Evolutionary conservation across 495 filamentous ascomycete species (phyloP).

Genomic region (Hypoxylon crocopeplum): DNA sequence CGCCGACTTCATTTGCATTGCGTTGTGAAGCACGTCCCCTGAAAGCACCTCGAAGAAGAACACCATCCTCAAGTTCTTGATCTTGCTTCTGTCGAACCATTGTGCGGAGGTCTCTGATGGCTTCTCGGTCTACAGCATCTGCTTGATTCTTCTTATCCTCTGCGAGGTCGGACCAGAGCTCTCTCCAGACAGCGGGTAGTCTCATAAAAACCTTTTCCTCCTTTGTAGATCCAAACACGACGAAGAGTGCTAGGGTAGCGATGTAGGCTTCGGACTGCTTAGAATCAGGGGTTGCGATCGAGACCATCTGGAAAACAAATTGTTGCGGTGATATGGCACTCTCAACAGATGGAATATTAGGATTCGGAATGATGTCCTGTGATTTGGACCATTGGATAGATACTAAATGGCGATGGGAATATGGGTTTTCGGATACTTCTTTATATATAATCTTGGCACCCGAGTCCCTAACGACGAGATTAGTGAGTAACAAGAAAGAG

Average conservation of each 20-base stretch:
- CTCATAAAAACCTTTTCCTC: slow-evolving; percentile 86
- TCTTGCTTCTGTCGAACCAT: slow-evolving; percentile 64
- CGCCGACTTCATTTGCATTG: slow-evolving; percentile 51
- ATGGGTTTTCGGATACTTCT: slow-evolving; percentile 71
- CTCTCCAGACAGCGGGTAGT: slow-evolving; percentile 80
- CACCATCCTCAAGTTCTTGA: slow-evolving; percentile 71
- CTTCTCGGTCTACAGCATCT: slow-evolving; percentile 70
- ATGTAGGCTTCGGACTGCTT: slow-evolving; percentile 88
- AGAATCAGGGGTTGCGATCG: slow-evolving; percentile 73
- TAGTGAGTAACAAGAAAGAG: slow-evolving; percentile 6
- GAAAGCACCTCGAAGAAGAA: slow-evolving; percentile 74
- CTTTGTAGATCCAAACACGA: slow-evolving; percentile 77
- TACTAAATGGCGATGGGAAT: slow-evolving; percentile 75
- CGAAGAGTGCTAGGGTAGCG: slow-evolving; percentile 80
- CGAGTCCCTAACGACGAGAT: slow-evolving; percentile 63
- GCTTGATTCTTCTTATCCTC: slow-evolving; percentile 69
- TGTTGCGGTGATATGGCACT: slow-evolving; percentile 48
- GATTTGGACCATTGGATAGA: slow-evolving; percentile 81
- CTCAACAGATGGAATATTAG: slow-evolving; percentile 52
- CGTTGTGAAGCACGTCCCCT: slow-evolving; percentile 65
- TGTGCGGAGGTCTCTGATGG: slow-evolving; percentile 66
- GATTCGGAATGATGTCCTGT: slow-evolving; percentile 61
- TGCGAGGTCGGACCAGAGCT: slow-evolving; percentile 82
- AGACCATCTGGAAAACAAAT: slow-evolving; percentile 71
- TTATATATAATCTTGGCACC: slow-evolving; percentile 68